Evolutionary conservation across 371 early-diverging fungal species (phyloP).

Genomic region (Saksenaea oblongispora): DNA sequence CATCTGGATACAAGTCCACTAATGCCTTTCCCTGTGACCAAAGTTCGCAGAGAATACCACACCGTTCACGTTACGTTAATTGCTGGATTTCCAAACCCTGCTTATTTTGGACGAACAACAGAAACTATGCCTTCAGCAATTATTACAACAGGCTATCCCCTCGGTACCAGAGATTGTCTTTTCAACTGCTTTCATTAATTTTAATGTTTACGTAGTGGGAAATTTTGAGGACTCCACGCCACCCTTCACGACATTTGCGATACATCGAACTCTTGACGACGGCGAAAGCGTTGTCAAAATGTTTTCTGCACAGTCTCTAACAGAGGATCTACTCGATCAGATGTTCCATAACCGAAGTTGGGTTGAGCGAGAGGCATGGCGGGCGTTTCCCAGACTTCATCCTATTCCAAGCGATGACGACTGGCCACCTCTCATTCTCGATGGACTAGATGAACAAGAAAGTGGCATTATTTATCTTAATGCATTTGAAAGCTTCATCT

Average conservation of each 20-base stretch:
- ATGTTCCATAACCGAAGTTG: constrained; percentile 54
- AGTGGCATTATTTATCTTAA: constrained; percentile 60
- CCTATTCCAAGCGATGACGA: constrained; percentile 28
- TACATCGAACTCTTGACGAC: constrained; percentile 37
- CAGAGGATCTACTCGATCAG: constrained; percentile 43
- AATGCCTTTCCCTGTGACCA: constrained; percentile 22
- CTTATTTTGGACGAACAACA: constrained; percentile 47
- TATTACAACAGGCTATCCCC: constrained; percentile 50
- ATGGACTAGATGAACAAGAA: constrained; percentile 22
- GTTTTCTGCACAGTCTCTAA: constrained; percentile 47
- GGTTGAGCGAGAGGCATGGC: constrained; percentile 63
- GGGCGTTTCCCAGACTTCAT: constrained; percentile 63
- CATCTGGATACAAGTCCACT: constrained; percentile 11
- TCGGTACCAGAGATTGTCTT: constrained; percentile 20
- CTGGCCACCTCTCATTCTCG: constrained; percentile 27
- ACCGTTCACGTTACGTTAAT: constrained; percentile 68
- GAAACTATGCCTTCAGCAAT: constrained; percentile 53
- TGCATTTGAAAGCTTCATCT: constrained; percentile 61
- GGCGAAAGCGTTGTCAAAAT: constrained; percentile 62
- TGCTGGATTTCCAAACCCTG: constrained; percentile 55
- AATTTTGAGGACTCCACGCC: constrained; percentile 31
- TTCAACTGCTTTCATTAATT: not conserved
- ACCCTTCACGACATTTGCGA: constrained; percentile 53
- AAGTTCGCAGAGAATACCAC: constrained; percentile 42
- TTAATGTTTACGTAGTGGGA: constrained; percentile 9